Evolutionary conservation across 164 flowering plant species (phyloP), one percentile per base, ranked within the genome.

Genomic region (Amborella trichopoda): DNA sequence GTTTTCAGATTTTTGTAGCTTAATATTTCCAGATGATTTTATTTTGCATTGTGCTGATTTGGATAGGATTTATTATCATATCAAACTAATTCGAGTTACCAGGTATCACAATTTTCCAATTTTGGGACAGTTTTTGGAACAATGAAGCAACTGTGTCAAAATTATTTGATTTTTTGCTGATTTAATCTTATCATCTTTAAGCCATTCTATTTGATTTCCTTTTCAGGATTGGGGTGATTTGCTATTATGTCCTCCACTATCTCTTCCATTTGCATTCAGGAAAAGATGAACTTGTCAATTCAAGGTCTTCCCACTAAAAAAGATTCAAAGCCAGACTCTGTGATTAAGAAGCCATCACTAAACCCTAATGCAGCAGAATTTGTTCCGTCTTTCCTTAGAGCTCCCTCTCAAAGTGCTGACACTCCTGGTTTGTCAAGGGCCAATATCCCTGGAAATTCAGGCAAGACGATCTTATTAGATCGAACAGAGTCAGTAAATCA

Each of bases 311-410:
- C 27, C 18, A 13, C 67, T 50, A 53, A 60, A 36, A 66, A 42
- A 33, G 75, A 71, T 40, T 36, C 67, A 19, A 80, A 71, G 48
- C 73, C 70, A 36, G 60, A 26, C 48, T 20, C 53, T n/a, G 1
- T 50, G 5, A 64, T 49, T 53, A 83, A 72, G 68, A 49, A 48
- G 26, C 70, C 82, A 17, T 47, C 69, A 39, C 72, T 93, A 56
- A 93, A 93, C 64, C 96, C 99, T 26, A 68, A 93, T 79, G 99
- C 99, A 38, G 85, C 89, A 46, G 99, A 81, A 61, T 93, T 93
- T 54, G 56, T 93, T 62, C 99, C 99, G 5, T 73, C 52, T 57
- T 36, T 87, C 46, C 81, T 84, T 49, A 63, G 87, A 57, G 60
- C 77, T 6, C 22, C 82, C 16, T 13, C 82, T 46, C 80, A 73